Evolutionary conservation across 345 rosid species (phyloP).

Genomic region (Rhodamnia argentea): DNA sequence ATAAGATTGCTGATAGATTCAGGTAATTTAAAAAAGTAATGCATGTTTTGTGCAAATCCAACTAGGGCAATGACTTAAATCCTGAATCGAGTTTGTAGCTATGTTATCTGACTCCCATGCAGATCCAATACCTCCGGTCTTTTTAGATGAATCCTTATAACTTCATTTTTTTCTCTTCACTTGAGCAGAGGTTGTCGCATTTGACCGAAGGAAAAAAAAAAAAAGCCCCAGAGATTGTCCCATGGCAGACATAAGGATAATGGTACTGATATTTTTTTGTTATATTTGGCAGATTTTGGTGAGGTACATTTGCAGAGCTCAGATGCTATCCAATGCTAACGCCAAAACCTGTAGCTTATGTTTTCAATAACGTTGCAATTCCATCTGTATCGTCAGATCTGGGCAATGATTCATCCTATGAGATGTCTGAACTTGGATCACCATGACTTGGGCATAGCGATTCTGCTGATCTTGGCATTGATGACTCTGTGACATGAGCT

Average conservation of each 20-base stretch:
- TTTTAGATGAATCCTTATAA: no score
- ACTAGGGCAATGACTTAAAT: neutral
- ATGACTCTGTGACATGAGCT: conserved; percentile 29
- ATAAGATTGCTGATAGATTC: neutral
- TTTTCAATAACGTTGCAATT: conserved; percentile 26
- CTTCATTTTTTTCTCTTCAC: no score
- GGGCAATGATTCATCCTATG: conserved; percentile 36
- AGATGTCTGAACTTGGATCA: conserved; percentile 40
- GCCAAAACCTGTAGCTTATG: conserved; percentile 28
- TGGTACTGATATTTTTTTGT: no score
- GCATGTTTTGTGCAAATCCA: neutral
- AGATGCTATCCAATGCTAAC: neutral
- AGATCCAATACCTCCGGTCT: neutral
- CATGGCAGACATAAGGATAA: no score
- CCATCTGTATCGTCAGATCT: conserved; percentile 31
- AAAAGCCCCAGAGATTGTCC: no score
- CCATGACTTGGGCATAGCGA: conserved; percentile 22
- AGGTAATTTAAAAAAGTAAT: neutral
- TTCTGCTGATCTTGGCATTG: conserved; percentile 19
- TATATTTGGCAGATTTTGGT: no score
- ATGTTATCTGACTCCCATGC: neutral
- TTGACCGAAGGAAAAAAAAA: no score
- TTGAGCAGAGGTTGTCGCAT: no score
- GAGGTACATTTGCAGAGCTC: no score
- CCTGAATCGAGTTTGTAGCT: neutral